These are phyloP conservation scores for Diplotaxis tenuifolia DNA, from an alignment of 345 rosid genomes.

Conservation along the genomic window DNA sequence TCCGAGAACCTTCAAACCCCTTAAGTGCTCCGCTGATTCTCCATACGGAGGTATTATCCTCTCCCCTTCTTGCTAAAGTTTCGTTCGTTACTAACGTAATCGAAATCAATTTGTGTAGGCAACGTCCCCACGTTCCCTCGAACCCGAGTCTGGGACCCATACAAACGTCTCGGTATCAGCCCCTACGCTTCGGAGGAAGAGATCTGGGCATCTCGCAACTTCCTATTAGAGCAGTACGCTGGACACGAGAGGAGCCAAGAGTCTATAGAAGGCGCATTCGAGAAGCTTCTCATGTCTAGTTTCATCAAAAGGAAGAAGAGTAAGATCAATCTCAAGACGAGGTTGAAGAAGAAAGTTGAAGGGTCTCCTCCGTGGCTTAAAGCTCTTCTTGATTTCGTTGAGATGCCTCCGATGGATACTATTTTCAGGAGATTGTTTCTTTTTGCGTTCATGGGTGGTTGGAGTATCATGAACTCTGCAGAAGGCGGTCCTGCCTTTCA, in stretches of 20 bases:
- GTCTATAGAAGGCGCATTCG: constrained; percentile 93
- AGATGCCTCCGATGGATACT: constrained; percentile 76
- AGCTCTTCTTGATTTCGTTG: constrained; percentile 70
- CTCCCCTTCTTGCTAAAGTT: neutral
- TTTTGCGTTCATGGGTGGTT: constrained; percentile 97
- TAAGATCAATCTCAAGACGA: constrained; percentile 78
- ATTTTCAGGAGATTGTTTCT: constrained; percentile 90
- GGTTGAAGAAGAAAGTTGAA: constrained; percentile 87
- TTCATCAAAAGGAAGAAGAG: constrained; percentile 72
- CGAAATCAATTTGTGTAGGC: too few species aligned
- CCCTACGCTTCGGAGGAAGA: constrained; percentile 91
- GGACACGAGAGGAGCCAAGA: constrained; percentile 94
- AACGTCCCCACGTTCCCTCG: constrained; percentile 67
- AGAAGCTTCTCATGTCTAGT: constrained; percentile 84
- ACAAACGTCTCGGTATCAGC: constrained; percentile 73
- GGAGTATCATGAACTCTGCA: constrained; percentile 97
- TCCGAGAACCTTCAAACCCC: constrained; percentile 38
- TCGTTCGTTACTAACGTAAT: too few species aligned
- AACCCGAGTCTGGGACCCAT: constrained; percentile 81
- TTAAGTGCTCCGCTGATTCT: constrained; percentile 56
- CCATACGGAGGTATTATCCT: constrained; percentile 64
- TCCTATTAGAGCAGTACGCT: constrained; percentile 77
- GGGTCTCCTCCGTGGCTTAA: constrained; percentile 95
- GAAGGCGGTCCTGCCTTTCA: constrained; percentile 99
- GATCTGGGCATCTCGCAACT: constrained; percentile 95